A percentile compares a stretch with the other conserved stretches of the same genome.
phyloP scores from a whole-genome alignment of 345 rosid species.

The Luvunga scandens region DNA sequence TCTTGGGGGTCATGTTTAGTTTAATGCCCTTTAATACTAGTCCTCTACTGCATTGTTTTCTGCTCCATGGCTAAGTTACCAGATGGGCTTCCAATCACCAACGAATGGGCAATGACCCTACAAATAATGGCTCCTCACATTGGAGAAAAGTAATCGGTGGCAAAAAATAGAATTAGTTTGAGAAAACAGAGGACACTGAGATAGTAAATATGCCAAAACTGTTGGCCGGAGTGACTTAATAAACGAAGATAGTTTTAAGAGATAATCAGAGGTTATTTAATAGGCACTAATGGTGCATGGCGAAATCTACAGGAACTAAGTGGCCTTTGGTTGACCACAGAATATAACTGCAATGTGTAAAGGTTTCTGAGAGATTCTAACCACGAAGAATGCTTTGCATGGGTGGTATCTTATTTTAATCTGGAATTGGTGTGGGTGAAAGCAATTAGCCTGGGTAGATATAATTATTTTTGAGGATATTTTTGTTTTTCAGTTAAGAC shows the following conservation, averaged over 20 bases:
- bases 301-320: not conserved
- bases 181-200: not conserved
- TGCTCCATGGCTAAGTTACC: not conserved
- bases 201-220: not conserved
- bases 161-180: not conserved
- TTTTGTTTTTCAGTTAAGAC: not conserved
- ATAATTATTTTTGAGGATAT: not conserved
- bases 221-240: not conserved
- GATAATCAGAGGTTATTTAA: not conserved
- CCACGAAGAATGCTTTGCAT: not conserved
- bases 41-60: not conserved
- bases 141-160: not conserved
- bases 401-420: not conserved
- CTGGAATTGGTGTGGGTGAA: not conserved
- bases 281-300: not conserved
- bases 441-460: not conserved
- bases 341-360: not conserved
- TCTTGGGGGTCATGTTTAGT: not conserved
- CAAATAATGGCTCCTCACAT: not conserved
- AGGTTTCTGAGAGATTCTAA: not conserved
- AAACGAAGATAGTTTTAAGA: not conserved
- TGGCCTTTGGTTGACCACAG: not conserved
- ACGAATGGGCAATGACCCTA: not conserved
- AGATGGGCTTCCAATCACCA: not conserved
- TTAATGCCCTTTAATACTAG: not conserved